These are phyloP conservation scores for Candida freyschussii DNA, from an alignment of 1,139 yeast species.

Conservation along the genomic window DNA sequence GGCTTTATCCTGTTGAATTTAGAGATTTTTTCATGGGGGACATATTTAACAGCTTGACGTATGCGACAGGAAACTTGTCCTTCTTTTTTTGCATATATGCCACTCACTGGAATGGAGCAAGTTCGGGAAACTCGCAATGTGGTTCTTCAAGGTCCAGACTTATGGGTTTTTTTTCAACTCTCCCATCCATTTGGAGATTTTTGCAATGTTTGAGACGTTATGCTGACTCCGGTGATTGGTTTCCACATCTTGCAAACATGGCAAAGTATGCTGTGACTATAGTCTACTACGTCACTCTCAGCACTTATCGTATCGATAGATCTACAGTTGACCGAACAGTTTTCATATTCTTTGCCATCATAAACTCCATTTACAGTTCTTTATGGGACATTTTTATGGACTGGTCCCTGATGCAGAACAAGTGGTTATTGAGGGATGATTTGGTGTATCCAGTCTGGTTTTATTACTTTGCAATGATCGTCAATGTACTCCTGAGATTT, in stretches of 20 bases:
- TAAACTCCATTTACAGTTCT: constrained; percentile 66
- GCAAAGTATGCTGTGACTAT: constrained; percentile 65
- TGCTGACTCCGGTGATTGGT: constrained; percentile 90
- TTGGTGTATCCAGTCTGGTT: constrained; percentile 50
- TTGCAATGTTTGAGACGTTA: constrained; percentile 89
- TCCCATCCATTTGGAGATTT: constrained; percentile 89
- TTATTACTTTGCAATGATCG: constrained; percentile 70
- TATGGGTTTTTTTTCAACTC: constrained; percentile 77
- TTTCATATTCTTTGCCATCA: constrained; percentile 67
- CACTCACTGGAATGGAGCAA: constrained; percentile 56
- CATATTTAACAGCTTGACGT: constrained; percentile 80
- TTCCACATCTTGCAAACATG: constrained; percentile 95
- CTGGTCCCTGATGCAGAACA: constrained; percentile 83
- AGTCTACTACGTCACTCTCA: constrained; percentile 66
- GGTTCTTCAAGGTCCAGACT: constrained; percentile 72
- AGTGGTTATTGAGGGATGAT: constrained; percentile 63
- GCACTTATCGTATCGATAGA: constrained; percentile 68
- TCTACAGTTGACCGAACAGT: constrained; percentile 41
- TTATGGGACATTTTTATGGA: constrained; percentile 94
- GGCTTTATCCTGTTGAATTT: constrained; percentile 91
- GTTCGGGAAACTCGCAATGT: constrained; percentile 48
- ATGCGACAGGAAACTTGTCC: constrained; percentile 79
- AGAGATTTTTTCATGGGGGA: constrained; percentile 93
- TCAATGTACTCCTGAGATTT: constrained; percentile 71
- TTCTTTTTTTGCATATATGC: constrained; percentile 82